Conservation (phyloP, 345 rosid species). For the Linum lewisii region DNA sequence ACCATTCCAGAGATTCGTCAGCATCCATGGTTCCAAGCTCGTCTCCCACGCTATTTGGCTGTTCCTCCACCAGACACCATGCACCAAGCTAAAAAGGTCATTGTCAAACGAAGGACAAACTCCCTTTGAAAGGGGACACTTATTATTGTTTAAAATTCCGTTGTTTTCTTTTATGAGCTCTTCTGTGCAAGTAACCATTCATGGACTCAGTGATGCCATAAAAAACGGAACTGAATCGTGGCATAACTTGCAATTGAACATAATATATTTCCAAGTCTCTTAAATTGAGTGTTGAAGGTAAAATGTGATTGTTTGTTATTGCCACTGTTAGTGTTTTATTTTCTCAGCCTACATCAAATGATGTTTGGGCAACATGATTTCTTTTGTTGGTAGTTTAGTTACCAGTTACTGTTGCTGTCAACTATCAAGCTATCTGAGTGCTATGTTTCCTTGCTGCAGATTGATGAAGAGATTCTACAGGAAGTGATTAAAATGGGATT, state of each 20-base stretch:
- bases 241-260: too few species aligned
- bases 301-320: background rate
- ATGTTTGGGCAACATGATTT: background rate
- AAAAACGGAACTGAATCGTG: too few species aligned
- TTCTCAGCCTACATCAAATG: background rate
- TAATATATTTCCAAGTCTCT: background rate
- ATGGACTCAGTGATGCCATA: too few species aligned
- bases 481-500: slow-evolving; percentile 70
- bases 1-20: slow-evolving; percentile 84
- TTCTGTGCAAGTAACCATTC: too few species aligned
- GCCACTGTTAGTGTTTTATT: background rate
- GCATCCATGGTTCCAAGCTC: slow-evolving; percentile 85
- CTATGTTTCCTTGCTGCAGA: slow-evolving; percentile 34
- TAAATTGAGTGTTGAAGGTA: background rate
- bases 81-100: slow-evolving; percentile 76
- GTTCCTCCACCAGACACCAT: slow-evolving; percentile 74
- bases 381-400: background rate
- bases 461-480: slow-evolving; percentile 80
- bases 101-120: background rate
- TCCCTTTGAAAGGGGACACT: too few species aligned
- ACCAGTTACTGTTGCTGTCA: too few species aligned
- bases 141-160: background rate
- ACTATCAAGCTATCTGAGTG: background rate
- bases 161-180: too few species aligned
- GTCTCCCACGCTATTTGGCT: slow-evolving; percentile 81